Evolutionary conservation across 495 filamentous ascomycete species (phyloP).

Genomic region (Eremomyces bilateralis): DNA sequence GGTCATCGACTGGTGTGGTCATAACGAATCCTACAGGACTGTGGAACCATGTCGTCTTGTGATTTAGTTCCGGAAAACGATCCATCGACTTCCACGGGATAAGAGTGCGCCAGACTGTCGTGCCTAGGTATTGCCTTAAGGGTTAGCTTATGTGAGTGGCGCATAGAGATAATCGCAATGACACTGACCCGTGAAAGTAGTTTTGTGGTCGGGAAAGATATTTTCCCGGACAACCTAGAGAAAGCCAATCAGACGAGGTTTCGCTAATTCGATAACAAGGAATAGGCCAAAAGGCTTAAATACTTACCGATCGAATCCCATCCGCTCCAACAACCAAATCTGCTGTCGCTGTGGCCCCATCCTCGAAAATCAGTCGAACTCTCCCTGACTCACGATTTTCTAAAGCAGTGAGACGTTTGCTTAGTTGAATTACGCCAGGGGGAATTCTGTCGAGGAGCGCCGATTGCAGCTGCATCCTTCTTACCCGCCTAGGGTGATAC

Average conservation of each 20-base stretch:
- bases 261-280: background rate
- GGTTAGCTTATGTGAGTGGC: too few species aligned
- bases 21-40: background rate
- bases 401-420: background rate
- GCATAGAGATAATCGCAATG: too few species aligned
- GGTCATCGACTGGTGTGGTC: too few species aligned
- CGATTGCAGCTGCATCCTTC: slow-evolving; percentile 22
- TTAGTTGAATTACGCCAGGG: background rate
- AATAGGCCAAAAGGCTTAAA: slow-evolving; percentile 11
- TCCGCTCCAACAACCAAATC: slow-evolving; percentile 31
- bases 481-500: too few species aligned
- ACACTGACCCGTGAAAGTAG: background rate
- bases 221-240: background rate
- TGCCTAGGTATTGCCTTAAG: too few species aligned
- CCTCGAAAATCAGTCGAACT: slow-evolving; percentile 15
- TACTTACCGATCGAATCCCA: slow-evolving; percentile 28
- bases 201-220: background rate
- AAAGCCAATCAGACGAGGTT: too few species aligned
- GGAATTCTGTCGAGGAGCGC: background rate
- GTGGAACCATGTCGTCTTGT: background rate
- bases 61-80: background rate
- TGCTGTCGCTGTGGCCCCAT: slow-evolving; percentile 17
- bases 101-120: slow-evolving; percentile 21
- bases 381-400: slow-evolving; percentile 11
- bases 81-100: slow-evolving; percentile 19